Evolutionary conservation across 805 yeast genomes (phyloP).

Genomic region (Nakazawaea ishiwadae): DNA sequence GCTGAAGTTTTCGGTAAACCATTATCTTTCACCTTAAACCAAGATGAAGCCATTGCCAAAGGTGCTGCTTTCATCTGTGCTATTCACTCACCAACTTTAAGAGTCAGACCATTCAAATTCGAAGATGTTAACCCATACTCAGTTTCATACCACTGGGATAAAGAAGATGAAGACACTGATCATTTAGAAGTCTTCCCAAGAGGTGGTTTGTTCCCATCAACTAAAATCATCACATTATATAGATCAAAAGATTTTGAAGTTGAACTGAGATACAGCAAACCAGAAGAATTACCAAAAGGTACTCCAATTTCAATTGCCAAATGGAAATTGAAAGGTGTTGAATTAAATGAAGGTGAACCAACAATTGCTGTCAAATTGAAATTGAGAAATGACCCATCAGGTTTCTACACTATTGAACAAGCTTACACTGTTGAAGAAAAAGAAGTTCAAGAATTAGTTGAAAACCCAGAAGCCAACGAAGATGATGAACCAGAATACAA

Average conservation of each 20-base stretch:
- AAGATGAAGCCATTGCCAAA: slow-evolving; percentile 98
- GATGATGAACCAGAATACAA: slow-evolving; percentile 81
- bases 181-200: slow-evolving; percentile 96
- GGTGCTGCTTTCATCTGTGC: slow-evolving; percentile 99
- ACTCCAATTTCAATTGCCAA: slow-evolving; percentile 64
- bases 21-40: slow-evolving; percentile 92
- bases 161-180: slow-evolving; percentile 85
- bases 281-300: slow-evolving; percentile 67
- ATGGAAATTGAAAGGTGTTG: slow-evolving; percentile 86
- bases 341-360: slow-evolving; percentile 69
- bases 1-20: slow-evolving; percentile 77
- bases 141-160: slow-evolving; percentile 93
- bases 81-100: slow-evolving; percentile 96
- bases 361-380: slow-evolving; percentile 84
- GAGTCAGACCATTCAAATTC: slow-evolving; percentile 98
- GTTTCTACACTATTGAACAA: slow-evolving; percentile 87
- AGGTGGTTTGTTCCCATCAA: slow-evolving; percentile 89
- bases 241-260: slow-evolving; percentile 86
- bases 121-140: slow-evolving; percentile 92
- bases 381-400: slow-evolving; percentile 96
- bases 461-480: slow-evolving; percentile 47
- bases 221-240: slow-evolving; percentile 91
- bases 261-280: slow-evolving; percentile 80
- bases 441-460: slow-evolving; percentile 82
- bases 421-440: slow-evolving; percentile 95